These are phyloP conservation scores for Coniophora puteana DNA, from an alignment of 1,284 basidiomycete genomes.

Conservation along the genomic window DNA sequence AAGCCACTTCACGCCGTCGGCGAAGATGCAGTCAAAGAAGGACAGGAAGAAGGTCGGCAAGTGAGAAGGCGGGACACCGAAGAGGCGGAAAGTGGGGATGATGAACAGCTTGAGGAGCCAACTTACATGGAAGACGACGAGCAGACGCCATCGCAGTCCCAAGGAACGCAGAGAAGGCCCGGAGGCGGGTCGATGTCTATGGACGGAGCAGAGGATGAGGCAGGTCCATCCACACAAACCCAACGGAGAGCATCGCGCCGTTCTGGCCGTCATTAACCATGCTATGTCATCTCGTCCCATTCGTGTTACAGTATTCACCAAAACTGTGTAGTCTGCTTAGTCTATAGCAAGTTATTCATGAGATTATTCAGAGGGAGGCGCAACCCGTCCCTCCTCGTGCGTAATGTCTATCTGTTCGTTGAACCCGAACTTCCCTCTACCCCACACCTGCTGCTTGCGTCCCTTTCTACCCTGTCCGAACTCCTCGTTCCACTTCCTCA, in stretches of 20 bases:
- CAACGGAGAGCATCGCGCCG: too few species aligned
- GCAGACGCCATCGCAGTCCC: conserved; percentile 24
- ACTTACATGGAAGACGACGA: conserved; percentile 36
- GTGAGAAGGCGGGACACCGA: conserved; percentile 29
- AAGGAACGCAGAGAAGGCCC: conserved; percentile 27
- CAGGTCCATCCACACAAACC: too few species aligned
- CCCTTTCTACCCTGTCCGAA: conserved; percentile 78
- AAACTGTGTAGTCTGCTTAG: too few species aligned
- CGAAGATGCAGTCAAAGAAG: conserved; percentile 59
- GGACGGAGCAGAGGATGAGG: conserved; percentile 30
- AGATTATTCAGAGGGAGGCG: too few species aligned
- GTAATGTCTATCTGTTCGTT: conserved; percentile 43
- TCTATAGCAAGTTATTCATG: too few species aligned
- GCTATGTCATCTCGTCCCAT: too few species aligned
- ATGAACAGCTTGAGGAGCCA: conserved; percentile 39
- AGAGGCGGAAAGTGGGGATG: conserved; percentile 37
- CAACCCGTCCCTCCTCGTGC: conserved; percentile 42
- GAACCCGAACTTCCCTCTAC: conserved; percentile 73
- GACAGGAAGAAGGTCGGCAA: conserved; percentile 49
- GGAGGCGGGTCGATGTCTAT: conserved; percentile 31
- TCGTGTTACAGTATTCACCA: too few species aligned
- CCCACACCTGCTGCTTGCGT: conserved; percentile 66
- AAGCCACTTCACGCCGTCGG: conserved; percentile 51
- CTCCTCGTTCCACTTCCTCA: conserved; percentile 90
- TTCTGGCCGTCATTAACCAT: too few species aligned